Evolutionary conservation across 2,329 filamentous ascomycete genomes (phyloP).

Genomic region (Cladosporium sp.): DNA sequence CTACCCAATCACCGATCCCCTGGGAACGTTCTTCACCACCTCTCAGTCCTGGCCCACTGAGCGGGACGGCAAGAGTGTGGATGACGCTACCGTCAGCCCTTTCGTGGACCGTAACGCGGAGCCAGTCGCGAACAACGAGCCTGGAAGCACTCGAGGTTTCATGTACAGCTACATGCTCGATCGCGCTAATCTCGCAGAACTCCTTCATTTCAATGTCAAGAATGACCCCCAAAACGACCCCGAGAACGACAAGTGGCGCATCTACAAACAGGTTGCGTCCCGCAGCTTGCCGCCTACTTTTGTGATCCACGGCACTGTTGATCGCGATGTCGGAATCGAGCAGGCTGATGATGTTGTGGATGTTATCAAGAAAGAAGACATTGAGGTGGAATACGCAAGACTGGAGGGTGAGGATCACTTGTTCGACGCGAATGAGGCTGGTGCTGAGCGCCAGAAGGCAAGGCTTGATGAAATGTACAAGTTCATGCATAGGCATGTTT

Average conservation of each 20-base stretch:
- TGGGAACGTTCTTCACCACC: conserved; percentile 28
- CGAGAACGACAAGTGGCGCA: conserved; percentile 21
- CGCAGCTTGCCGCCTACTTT: conserved; percentile 23
- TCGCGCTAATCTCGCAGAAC: conserved; percentile 24
- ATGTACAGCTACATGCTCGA: conserved; percentile 28
- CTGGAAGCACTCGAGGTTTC: conserved; percentile 15
- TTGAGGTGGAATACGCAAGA: conserved; percentile 26
- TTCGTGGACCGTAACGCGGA: conserved; percentile 22
- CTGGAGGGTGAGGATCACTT: conserved; percentile 25
- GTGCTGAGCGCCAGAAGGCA: conserved; percentile 11
- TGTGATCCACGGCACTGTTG: conserved; percentile 27
- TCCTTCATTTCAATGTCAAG: conserved; percentile 14
- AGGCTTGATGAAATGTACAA: conserved; percentile 25
- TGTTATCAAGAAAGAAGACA: conserved; percentile 23
- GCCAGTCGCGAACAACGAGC: conserved; percentile 22
- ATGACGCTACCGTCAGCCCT: conserved; percentile 16
- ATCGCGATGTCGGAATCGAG: conserved; percentile 26
- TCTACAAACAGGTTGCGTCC: conserved; percentile 24
- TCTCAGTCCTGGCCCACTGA: conserved; percentile 23
- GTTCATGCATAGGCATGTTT: conserved; percentile 26
- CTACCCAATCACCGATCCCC: conserved; percentile 31
- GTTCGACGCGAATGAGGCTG: conserved; percentile 20
- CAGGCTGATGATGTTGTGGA: conserved; percentile 29
- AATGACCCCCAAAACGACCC: conserved; percentile 14
- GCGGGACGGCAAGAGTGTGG: conserved; percentile 5